These are phyloP conservation scores for Fusarium napiforme DNA, from an alignment of 2,329 filamentous ascomycete genomes.

Conservation along the genomic window DNA sequence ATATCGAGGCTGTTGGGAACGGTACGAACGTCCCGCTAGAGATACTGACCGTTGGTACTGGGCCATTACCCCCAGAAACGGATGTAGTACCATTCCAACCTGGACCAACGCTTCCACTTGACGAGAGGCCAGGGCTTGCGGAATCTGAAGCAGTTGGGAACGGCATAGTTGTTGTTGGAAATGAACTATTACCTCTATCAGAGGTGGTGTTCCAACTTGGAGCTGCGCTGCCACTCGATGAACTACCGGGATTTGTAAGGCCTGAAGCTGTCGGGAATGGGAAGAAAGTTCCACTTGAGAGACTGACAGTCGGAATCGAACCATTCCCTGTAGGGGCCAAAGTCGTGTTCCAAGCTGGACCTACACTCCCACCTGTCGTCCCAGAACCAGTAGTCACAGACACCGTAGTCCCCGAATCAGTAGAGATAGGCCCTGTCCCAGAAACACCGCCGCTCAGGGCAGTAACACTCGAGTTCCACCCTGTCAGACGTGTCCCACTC, in stretches of 20 bases:
- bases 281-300: not conserved
- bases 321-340: not conserved
- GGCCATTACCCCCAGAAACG: not conserved
- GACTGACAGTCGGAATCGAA: not conserved
- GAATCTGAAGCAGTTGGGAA: not conserved
- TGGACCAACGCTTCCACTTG: no score
- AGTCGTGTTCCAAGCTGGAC: not conserved
- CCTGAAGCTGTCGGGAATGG: not conserved
- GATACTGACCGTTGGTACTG: not conserved
- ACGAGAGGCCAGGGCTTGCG: no score
- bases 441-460: not conserved
- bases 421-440: not conserved
- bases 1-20: not conserved
- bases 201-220: not conserved
- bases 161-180: not conserved
- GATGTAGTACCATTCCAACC: not conserved
- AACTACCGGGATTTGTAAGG: not conserved
- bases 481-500: slow-evolving; percentile 23
- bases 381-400: not conserved
- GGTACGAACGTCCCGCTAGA: not conserved
- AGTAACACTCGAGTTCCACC: slow-evolving; percentile 32
- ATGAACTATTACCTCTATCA: not conserved
- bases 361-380: not conserved
- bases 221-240: not conserved
- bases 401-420: not conserved